phyloP scores from a whole-genome alignment of 768 basidiomycete species.

The Tylopilus vinaceipallidus region DNA sequence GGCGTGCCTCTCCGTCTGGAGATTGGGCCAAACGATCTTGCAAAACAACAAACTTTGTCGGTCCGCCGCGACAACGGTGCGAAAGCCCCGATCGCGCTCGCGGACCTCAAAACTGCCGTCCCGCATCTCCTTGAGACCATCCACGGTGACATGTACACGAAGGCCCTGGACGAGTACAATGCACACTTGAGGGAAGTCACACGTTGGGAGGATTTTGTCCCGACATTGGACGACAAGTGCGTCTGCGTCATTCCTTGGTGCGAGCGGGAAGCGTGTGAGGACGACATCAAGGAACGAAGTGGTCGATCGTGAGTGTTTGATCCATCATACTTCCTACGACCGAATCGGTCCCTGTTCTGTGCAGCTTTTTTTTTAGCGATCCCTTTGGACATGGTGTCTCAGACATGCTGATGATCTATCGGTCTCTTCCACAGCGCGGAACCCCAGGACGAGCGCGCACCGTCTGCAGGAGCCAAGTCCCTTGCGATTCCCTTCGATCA shows the following conservation, averaged over 20 bases:
- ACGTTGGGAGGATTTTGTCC: constrained; percentile 92
- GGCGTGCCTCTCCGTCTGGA: constrained; percentile 97
- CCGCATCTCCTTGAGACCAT: constrained; percentile 76
- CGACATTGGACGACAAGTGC: constrained; percentile 84
- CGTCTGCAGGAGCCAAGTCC: constrained; percentile 96
- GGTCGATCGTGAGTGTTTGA: constrained; percentile 62
- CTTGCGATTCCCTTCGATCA: constrained; percentile 97
- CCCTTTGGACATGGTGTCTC: neutral
- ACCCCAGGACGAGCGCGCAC: constrained; percentile 90
- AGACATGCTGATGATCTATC: neutral
- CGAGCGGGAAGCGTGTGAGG: constrained; percentile 88
- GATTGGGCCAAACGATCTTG: constrained; percentile 90
- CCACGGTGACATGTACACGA: constrained; percentile 83
- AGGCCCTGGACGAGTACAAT: constrained; percentile 73
- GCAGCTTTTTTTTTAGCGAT: neutral
- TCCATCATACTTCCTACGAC: neutral
- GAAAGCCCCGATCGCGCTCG: constrained; percentile 54
- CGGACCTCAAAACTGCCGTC: constrained; percentile 48
- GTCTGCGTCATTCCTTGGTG: constrained; percentile 95
- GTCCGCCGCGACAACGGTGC: constrained; percentile 81
- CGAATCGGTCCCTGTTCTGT: neutral
- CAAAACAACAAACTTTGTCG: constrained; percentile 74
- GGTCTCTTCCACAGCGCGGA: constrained; percentile 54
- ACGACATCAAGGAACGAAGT: constrained; percentile 96
- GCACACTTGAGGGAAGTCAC: constrained; percentile 69